Base-by-base conservation (phyloP, 2,329 filamentous ascomycete species). In the Sporothrix mexicana region DNA sequence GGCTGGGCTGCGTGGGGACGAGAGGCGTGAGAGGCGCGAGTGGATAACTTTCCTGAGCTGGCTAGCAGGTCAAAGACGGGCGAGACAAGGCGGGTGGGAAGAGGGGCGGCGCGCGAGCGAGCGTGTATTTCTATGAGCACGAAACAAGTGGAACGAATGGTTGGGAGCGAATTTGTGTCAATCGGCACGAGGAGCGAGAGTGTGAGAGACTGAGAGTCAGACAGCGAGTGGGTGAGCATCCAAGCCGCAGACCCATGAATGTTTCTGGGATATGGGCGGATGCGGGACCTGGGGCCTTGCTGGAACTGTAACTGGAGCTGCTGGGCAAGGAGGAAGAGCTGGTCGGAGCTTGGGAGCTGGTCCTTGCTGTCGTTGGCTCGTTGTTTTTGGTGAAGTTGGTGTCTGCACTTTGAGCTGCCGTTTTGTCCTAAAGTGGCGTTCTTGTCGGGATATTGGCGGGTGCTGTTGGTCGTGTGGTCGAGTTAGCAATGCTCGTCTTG, bases 161-260 rank as follows among this genome's bases (percentile, higher is more conserved):
- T 30, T 25, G 23, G 43, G 51, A 25, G 49, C 47, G 23, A 57
- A 72, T 20, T 43, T 41, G 41, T 41, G 41, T 61, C 36, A 43
- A 69, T 62, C 62, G 64, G 51, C 62, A 51, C 51, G 36, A 68
- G 71, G 62, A 67, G 62, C 70, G 51, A 68, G 49, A n/a, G n/a
- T 30, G n/a, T 51, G 51, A 53, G 61, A 55, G 61, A 49, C 49
- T 51, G 51, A 43, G 49, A 55, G 61, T 59, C 49, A 59, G 51
- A 51, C 17, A 49, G 23, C 10, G 62, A 36, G 23, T 72, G 51
- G 43, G 17, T 23, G 66, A 43, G n/a, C 49, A 23, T 55, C 36
- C 41, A 64, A 15, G 23, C 36, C 15, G 49, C 53, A 53, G 70
- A 17, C 10, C 69, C 62, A 66, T 57, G 8, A 23, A 9, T 51